Evolutionary conservation across 2,329 filamentous ascomycete genomes (phyloP).

Genomic region (Uncinocarpus reesii): DNA sequence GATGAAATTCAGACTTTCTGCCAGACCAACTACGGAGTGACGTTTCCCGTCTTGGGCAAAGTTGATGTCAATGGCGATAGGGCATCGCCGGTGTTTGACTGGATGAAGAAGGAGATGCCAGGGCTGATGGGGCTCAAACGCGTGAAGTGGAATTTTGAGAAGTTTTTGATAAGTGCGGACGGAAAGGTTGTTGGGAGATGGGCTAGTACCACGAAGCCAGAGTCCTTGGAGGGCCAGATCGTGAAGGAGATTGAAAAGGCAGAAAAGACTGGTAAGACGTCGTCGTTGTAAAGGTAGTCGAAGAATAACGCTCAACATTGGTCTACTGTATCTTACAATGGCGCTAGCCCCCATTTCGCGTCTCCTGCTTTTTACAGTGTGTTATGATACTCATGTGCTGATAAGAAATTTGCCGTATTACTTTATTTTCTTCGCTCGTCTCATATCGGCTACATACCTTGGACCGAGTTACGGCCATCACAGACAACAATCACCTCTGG

Average conservation of each 20-base stretch:
- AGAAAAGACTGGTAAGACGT: constrained; percentile 28
- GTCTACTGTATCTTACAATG: neutral
- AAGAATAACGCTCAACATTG: too few species aligned
- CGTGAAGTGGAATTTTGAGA: constrained; percentile 99
- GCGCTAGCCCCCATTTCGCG: too few species aligned
- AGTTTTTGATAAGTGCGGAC: constrained; percentile 81
- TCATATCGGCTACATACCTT: too few species aligned
- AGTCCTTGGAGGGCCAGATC: constrained; percentile 64
- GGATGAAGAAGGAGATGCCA: constrained; percentile 59
- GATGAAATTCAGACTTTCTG: constrained; percentile 77
- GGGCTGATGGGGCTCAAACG: constrained; percentile 79
- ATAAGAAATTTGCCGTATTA: neutral
- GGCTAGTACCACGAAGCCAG: constrained; percentile 81
- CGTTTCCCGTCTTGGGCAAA: constrained; percentile 85
- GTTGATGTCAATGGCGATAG: constrained; percentile 83
- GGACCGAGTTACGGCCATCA: too few species aligned
- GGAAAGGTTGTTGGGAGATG: constrained; percentile 77
- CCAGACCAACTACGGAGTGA: constrained; percentile 87
- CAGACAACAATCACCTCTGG: too few species aligned
- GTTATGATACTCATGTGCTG: neutral
- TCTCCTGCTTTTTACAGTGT: too few species aligned
- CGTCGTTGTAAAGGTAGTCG: neutral
- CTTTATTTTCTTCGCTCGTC: neutral
- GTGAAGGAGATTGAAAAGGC: constrained; percentile 59
- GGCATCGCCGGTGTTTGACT: constrained; percentile 70